Conservation (phyloP, 1,284 basidiomycete species). For the Rhodotorula sp. region DNA sequence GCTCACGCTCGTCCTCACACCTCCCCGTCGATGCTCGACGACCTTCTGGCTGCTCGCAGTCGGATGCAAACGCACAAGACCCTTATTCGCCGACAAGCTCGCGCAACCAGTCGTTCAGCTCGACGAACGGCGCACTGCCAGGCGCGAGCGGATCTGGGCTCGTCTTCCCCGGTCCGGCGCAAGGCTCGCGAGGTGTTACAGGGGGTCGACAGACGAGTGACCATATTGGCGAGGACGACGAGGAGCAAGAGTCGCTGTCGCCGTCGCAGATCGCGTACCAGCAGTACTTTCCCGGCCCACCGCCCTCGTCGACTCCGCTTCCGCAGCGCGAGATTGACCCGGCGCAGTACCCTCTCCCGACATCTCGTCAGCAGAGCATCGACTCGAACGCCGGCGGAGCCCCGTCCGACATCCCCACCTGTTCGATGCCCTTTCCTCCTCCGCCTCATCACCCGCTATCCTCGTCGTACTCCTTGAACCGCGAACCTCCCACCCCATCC, state of each 20-base stretch:
- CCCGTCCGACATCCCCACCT: neutral
- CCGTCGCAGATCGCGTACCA: neutral
- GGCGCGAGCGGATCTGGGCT: neutral
- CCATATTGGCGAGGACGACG: neutral
- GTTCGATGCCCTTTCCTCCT: slow-evolving; percentile 1
- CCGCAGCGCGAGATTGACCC: neutral
- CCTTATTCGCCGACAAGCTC: neutral
- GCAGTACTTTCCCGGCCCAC: slow-evolving; percentile 12
- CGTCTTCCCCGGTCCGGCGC: slow-evolving; percentile 2
- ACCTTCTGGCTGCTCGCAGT: neutral
- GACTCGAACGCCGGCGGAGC: neutral
- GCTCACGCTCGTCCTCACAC: slow-evolving; percentile 2
- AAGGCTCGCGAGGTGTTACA: neutral
- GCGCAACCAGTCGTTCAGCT: neutral
- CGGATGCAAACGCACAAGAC: neutral
- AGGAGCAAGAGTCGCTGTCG: slow-evolving; percentile 8
- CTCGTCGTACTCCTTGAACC: neutral
- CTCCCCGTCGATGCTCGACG: slow-evolving; percentile 3
- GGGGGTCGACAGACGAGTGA: neutral
- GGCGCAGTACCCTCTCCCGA: neutral
- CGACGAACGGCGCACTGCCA: neutral
- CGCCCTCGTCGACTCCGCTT: neutral
- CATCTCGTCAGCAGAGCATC: slow-evolving; percentile 5
- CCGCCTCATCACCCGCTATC: neutral
- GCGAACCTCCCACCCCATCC: neutral